Evolutionary conservation across 345 rosid species (phyloP), one percentile per base, ranked within the genome.

Genomic region (Lagerstroemia speciosa): DNA sequence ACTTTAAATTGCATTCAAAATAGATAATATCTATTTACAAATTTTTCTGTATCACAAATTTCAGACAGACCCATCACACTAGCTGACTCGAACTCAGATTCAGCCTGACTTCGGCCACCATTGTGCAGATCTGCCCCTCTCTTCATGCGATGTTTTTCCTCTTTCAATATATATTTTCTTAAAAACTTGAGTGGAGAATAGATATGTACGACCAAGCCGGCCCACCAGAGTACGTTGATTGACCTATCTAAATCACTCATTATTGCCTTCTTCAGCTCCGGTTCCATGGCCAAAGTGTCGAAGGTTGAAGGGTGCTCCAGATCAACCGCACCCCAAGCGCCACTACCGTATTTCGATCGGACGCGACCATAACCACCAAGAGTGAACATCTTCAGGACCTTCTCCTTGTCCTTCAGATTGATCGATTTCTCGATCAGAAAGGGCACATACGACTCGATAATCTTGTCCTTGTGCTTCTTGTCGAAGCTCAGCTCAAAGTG

Each of bases 221-320:
- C 48, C 48, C 2, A 16, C 16, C 48, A 19, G 19, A 10, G 4
- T 43, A 7, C 30, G 10, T 19, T 9, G 5, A 55, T 31, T 55
- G 15, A 86, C 67, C 74, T 71, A 16, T 86, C 81, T 7, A 86
- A 83, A 76, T 86, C 90, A 32, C 82, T 75, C 62, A 75, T 80
- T 41, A 86, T 31, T 14, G 69, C 71, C 8, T 6, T 50, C 73
- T 86, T 86, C 77, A 80, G 68, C 66, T 73, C 76, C 2, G 79
- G 68, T 22, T 86, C 87, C 87, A 86, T 80, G 0, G 83, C 83
- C 55, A 83, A 74, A 19, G 90, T 78, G 16, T 86, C 80, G 52
- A 83, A 82, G 12, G 78, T 86, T 0, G 86, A 78, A 0, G 86
- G 90, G 74, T 83, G 87, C 46, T 68, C 78, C 60, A 86, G 75